A percentile compares a stretch with the other conserved stretches of the same genome.
Evolutionary conservation across 331 rosid genomes (phyloP).

Genomic region (Saraca asoca): DNA sequence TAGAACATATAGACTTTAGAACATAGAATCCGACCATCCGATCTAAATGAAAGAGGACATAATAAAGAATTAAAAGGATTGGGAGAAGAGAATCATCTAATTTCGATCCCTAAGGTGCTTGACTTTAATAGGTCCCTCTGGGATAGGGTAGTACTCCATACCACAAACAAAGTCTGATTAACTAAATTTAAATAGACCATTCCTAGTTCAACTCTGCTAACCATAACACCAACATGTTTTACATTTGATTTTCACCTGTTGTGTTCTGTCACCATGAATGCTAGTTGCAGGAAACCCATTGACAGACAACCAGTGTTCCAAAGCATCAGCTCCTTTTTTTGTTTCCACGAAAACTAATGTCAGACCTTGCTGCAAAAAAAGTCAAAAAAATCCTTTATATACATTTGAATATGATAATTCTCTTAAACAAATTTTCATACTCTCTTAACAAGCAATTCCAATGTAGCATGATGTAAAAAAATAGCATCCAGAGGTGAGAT

Average conservation of each 20-base stretch:
- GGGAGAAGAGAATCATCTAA: too few relatives aligned
- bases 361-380: conserved; percentile 73
- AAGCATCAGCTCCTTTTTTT: conserved; percentile 93
- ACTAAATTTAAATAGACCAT: too few relatives aligned
- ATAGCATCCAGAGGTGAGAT: conserved; percentile 2
- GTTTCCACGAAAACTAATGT: conserved; percentile 97
- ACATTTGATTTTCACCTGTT: conserved; percentile 52
- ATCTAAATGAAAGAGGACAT: too few relatives aligned
- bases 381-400: conserved; percentile 14
- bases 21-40: too few relatives aligned
- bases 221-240: too few relatives aligned
- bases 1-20: too few relatives aligned
- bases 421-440: background rate
- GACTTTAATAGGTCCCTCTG: too few relatives aligned
- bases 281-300: conserved; percentile 95
- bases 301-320: conserved; percentile 83
- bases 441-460: conserved; percentile 21
- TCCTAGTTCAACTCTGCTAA: too few relatives aligned
- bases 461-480: conserved; percentile 2
- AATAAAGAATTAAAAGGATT: too few relatives aligned
- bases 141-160: too few relatives aligned
- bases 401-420: background rate
- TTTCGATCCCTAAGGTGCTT: too few relatives aligned
- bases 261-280: conserved; percentile 95
- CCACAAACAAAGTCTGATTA: too few relatives aligned